Evolutionary conservation across 768 basidiomycete genomes (phyloP), one percentile per base, ranked within the genome.

Genomic region (Lactifluus hygrophoroides): DNA sequence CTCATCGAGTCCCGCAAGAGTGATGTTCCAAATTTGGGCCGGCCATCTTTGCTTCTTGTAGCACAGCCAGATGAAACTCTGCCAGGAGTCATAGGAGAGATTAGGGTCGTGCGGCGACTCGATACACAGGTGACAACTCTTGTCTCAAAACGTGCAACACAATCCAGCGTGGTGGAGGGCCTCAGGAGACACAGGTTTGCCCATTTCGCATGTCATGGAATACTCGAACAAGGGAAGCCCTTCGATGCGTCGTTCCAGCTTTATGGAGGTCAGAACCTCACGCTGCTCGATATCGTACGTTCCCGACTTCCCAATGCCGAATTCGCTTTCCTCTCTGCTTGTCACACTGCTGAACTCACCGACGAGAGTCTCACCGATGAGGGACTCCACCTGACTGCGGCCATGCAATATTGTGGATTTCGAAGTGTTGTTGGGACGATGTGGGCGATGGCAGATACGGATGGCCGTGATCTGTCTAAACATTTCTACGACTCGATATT

Each of bases 21-120:
- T 14, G 13, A 9, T 27, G 13, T 64, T 74, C 81, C 70, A 73
- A 1, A 5, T 23, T 14, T 5, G 6, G 17, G 5, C 25, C 5
- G 11, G n/a, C 45, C 45, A 9, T 46, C 45, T 0, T 27, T 46
- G 32, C 48, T 57, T n/a, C 40, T 42, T 7, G 19, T 57, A 16
- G 38, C 43, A 23, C 53, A 21, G n/a, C 53, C 28, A 2, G 23
- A 46, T 25, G 19, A 23, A 7, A 17, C 40, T 28, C 30, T 57
- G 4, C 50, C 42, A 17, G 3, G 17, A 6, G 30, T 16, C 2
- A 25, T 21, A 28, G 27, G 19, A 35, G 49, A 43, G 10, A 32
- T 45, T 1, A 14, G 37, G 19, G 21, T 45, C 5, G 3, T 51
- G 16, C 28, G 7, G 21, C 3, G 3, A 10, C 42, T 23, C 19